Evolutionary conservation across 108 stramenopile genomes (phyloP).

Genomic region (Skeletonema tropicum): DNA sequence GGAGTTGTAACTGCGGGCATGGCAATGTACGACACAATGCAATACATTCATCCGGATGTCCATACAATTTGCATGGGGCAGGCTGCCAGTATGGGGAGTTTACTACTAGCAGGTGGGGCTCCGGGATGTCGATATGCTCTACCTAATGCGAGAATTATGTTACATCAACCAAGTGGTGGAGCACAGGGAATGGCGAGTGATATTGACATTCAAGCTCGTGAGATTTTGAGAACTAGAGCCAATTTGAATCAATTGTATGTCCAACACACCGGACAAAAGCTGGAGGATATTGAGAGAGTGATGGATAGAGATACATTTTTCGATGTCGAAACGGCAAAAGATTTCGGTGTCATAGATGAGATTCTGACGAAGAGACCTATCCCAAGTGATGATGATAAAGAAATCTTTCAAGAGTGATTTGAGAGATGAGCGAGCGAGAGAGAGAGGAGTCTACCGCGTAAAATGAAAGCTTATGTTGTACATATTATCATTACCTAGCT

Average conservation of each 20-base stretch:
- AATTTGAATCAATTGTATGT: slow-evolving; percentile 86
- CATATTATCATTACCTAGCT: not conserved
- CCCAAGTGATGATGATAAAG: slow-evolving; percentile 29
- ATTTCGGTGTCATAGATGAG: slow-evolving; percentile 94
- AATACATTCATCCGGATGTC: slow-evolving; percentile 91
- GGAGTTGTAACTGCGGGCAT: slow-evolving; percentile 93
- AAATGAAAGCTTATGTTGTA: not conserved
- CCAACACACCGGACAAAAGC: slow-evolving; percentile 82
- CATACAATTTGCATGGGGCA: slow-evolving; percentile 98
- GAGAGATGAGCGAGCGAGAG: slow-evolving; percentile 46
- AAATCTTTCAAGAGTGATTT: slow-evolving; percentile 53
- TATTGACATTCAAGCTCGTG: slow-evolving; percentile 92
- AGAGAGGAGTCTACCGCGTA: not conserved
- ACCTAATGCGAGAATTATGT: slow-evolving; percentile 94
- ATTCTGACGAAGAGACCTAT: slow-evolving; percentile 75
- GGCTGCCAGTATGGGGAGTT: slow-evolving; percentile 93
- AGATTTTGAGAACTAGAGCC: slow-evolving; percentile 77
- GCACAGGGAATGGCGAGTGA: slow-evolving; percentile 96
- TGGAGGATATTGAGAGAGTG: slow-evolving; percentile 85
- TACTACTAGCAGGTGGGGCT: slow-evolving; percentile 89
- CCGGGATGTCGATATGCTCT: slow-evolving; percentile 77
- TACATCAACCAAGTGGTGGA: slow-evolving; percentile 95
- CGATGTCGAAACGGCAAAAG: slow-evolving; percentile 82
- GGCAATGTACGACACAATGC: slow-evolving; percentile 98
- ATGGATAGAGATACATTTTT: slow-evolving; percentile 97